Evolutionary conservation across 2,329 filamentous ascomycete genomes (phyloP).

Genomic region (Amylocarpus encephaloides): DNA sequence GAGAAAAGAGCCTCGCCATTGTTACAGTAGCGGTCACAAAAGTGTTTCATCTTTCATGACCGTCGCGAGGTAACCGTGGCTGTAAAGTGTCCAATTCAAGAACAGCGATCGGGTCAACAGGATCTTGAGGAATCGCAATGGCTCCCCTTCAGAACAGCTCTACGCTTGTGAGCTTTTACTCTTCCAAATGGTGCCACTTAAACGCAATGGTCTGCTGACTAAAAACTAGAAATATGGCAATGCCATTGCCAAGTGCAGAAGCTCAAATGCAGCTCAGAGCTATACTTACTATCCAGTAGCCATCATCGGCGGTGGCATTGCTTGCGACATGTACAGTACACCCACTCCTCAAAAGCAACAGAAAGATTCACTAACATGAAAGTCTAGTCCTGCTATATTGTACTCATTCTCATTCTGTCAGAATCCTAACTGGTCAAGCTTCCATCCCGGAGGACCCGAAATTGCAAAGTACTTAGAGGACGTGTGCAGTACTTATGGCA

Average conservation of each 20-base stretch:
- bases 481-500: constrained; percentile 46
- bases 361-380: constrained; percentile 6
- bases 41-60: too few relatives aligned
- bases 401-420: constrained; percentile 57
- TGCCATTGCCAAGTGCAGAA: background rate
- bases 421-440: constrained; percentile 50
- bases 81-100: too few relatives aligned
- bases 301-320: constrained; percentile 50
- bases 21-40: too few relatives aligned
- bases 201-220: too few relatives aligned
- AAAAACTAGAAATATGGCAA: background rate
- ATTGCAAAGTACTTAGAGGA: constrained; percentile 48
- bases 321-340: constrained; percentile 42
- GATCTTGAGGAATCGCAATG: too few relatives aligned
- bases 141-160: too few relatives aligned
- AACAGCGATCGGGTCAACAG: too few relatives aligned
- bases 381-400: constrained; percentile 44
- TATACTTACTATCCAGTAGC: constrained; percentile 20
- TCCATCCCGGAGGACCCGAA: constrained; percentile 54
- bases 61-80: too few relatives aligned
- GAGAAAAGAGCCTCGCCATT: too few relatives aligned
- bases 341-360: background rate
- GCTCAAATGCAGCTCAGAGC: too few relatives aligned
- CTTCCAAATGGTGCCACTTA: too few relatives aligned
- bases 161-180: too few relatives aligned